Evolutionary conservation across 805 yeast species (phyloP).

Genomic region (Yarrowia phangngaensis): DNA sequence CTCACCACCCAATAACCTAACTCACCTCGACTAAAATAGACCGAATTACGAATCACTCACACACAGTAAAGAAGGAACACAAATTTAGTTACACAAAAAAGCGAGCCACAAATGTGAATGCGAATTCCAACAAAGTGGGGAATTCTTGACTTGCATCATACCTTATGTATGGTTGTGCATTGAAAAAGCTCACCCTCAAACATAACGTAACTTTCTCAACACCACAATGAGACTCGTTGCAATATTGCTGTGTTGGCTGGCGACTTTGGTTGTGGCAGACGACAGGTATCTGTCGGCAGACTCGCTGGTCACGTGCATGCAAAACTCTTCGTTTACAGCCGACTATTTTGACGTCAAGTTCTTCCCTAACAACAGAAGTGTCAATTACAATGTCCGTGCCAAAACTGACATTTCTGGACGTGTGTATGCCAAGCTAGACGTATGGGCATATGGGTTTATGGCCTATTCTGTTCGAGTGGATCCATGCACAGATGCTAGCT

Average conservation of each 20-base stretch:
- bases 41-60: too few species aligned
- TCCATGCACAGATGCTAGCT: constrained; percentile 50
- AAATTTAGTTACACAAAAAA: too few species aligned
- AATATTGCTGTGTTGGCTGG: constrained; percentile 22
- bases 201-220: too few species aligned
- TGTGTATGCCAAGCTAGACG: constrained; percentile 64
- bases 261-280: constrained; percentile 18
- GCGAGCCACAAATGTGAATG: too few species aligned
- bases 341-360: constrained; percentile 71
- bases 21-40: too few species aligned
- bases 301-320: constrained; percentile 89
- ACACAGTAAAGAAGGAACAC: too few species aligned
- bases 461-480: constrained; percentile 57
- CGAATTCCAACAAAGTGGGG: too few species aligned
- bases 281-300: constrained; percentile 50
- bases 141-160: too few species aligned
- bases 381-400: constrained; percentile 66
- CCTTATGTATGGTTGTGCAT: too few species aligned
- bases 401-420: constrained; percentile 63
- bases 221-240: constrained; percentile 22
- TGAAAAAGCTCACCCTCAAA: too few species aligned
- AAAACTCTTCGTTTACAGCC: constrained; percentile 80
- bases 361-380: constrained; percentile 63
- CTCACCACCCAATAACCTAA: too few species aligned
- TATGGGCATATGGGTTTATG: constrained; percentile 81